Percentiles rank a stretch among this genome's conserved stretches.
These are phyloP conservation scores for Typha latifolia DNA, from an alignment of 176 grass and related monocot genomes.

Conservation along the genomic window DNA sequence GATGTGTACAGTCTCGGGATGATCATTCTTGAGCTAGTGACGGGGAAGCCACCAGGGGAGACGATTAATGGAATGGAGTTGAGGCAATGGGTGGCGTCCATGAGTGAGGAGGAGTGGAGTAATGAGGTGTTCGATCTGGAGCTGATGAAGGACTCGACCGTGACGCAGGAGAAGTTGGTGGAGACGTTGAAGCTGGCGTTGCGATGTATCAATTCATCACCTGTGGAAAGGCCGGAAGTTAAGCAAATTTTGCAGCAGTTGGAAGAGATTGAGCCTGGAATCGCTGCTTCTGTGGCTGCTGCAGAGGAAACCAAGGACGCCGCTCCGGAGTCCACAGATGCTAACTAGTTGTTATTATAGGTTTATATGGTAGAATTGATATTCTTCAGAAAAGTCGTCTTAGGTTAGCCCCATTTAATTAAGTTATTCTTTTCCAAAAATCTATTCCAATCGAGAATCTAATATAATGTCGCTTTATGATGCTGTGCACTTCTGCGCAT, in stretches of 20 bases:
- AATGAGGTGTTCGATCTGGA: conserved; percentile 98
- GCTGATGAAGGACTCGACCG: conserved; percentile 68
- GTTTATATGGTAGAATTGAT: too few relatives aligned
- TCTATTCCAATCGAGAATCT: too few relatives aligned
- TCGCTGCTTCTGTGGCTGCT: conserved; percentile 22
- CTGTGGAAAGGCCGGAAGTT: conserved; percentile 56
- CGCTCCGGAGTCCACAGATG: neutral
- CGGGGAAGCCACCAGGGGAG: conserved; percentile 74
- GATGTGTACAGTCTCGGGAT: conserved; percentile 90
- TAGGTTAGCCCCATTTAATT: too few relatives aligned
- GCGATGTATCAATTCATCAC: conserved; percentile 75
- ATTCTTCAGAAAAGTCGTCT: too few relatives aligned
- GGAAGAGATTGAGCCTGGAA: conserved; percentile 74
- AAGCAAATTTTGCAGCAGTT: conserved; percentile 69
- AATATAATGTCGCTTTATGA: too few relatives aligned
- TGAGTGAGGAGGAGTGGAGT: conserved; percentile 88
- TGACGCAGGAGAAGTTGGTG: conserved; percentile 72
- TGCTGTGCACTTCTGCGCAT: too few relatives aligned
- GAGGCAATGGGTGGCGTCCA: conserved; percentile 91
- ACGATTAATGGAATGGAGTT: conserved; percentile 76
- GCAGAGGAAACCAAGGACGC: neutral
- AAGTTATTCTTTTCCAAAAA: too few relatives aligned
- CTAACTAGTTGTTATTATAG: neutral
- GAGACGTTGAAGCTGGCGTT: conserved; percentile 71
- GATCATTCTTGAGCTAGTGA: conserved; percentile 87